Evolutionary conservation across 345 rosid genomes (phyloP), one percentile per base, ranked within the genome.

Genomic region (Eucalyptus sp.): DNA sequence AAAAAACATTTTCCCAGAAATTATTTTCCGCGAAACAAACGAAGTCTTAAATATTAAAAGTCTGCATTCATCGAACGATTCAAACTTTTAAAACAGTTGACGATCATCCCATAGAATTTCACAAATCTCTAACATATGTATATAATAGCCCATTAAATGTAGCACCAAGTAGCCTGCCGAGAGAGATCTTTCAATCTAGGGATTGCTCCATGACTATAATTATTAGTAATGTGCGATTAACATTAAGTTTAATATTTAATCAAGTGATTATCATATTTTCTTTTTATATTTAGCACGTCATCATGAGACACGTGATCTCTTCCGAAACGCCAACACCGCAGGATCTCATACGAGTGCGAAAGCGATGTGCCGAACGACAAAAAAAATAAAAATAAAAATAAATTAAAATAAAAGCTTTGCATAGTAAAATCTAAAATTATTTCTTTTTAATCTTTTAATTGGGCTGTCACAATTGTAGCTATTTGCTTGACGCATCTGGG

Each of bases 11-110:
- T 37, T 37, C 4, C 41, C 41, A 37, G 4, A 37, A 37, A 37
- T 37, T 37, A 37, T 37, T 37, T 37, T 37, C 4, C 41, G 41
- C 41, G 41, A 37, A 37, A 37, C 41, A 4, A 37, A 37, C 41
- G 4, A 4, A 37, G 4, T 4, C 41, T 37, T 17, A 52, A 52
- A 7, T 52, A 18, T 1, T 18, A 52, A 52, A 18, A 52, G 4
- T 0, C 4, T 22, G 4, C 0, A 52, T 7, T 52, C 0, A 3
- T 52, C 2, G 24, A 10, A 52, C 24, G 4, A 18, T 52, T 18
- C 5, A 52, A 52, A 18, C 4, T 52, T 52, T 52, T 52, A 1
- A 2, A 52, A 18, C 0, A 1, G 0, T 3, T 7, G 2, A 0
- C 25, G 18, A 3, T 7, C 0, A 7, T 1, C 10, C 22, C 8